Conservation (phyloP, 495 filamentous ascomycete species). For the Friedmanniomyces simplex region DNA sequence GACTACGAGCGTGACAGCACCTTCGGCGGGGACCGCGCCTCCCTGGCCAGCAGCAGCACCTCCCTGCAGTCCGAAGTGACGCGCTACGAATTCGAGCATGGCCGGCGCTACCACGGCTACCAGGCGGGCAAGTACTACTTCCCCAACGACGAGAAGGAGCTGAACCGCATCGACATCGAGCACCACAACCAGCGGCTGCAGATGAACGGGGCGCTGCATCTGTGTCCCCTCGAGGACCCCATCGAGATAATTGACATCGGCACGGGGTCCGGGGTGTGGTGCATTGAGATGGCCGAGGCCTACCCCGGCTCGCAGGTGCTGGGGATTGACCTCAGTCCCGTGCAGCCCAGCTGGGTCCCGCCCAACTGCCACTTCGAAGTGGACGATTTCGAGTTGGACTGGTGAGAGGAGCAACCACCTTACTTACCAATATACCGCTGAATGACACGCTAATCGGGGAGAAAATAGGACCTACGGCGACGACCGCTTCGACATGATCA, state of each 20-base stretch:
- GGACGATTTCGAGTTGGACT: slow-evolving; percentile 28
- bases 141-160: slow-evolving; percentile 15
- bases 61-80: slow-evolving; percentile 14
- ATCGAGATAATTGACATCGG: slow-evolving; percentile 25
- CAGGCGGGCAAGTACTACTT: slow-evolving; percentile 15
- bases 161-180: slow-evolving; percentile 24
- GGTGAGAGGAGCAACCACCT: slow-evolving; percentile 2
- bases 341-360: slow-evolving; percentile 27
- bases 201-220: slow-evolving; percentile 19
- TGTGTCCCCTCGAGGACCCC: slow-evolving; percentile 18
- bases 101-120: slow-evolving; percentile 15
- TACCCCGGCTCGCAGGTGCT: slow-evolving; percentile 17
- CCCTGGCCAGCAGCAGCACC: slow-evolving; percentile 8
- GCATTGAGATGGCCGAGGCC: slow-evolving; percentile 11
- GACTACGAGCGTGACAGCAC: slow-evolving; percentile 3
- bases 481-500: slow-evolving; percentile 28
- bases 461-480: slow-evolving; percentile 11
- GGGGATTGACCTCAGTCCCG: slow-evolving; percentile 27
- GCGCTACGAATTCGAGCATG: slow-evolving; percentile 21
- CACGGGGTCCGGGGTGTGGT: slow-evolving; percentile 21
- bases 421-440: neutral
- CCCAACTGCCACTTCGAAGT: slow-evolving; percentile 28
- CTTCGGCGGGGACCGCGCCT: slow-evolving; percentile 5
- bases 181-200: slow-evolving; percentile 14
- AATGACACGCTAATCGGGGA: neutral